A percentile compares a stretch with the other conserved stretches of the same genome.
phyloP scores from a whole-genome alignment of 139 green algal genomes.

The Yamagishiella unicocca region DNA sequence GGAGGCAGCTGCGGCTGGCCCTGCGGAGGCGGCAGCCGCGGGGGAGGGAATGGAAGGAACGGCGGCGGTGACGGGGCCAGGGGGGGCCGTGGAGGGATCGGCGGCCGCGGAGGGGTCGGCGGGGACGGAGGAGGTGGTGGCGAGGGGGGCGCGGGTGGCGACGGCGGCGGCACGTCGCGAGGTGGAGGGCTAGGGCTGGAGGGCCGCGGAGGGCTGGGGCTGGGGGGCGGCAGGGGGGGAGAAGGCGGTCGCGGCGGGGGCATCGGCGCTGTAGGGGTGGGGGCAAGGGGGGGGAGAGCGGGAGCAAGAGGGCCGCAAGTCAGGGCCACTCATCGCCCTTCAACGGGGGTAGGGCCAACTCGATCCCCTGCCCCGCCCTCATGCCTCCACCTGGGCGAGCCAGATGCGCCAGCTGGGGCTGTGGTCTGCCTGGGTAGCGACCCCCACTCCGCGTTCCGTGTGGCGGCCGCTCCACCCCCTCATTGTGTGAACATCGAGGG shows the following conservation, averaged over 20 bases:
- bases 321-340: not conserved
- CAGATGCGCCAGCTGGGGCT: too few species aligned
- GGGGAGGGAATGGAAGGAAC: not conserved
- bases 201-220: not conserved
- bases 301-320: not conserved
- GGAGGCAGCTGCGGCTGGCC: not conserved
- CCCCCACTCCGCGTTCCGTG: too few species aligned
- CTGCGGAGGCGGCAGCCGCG: not conserved
- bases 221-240: not conserved
- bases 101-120: too few species aligned
- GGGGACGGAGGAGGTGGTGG: not conserved
- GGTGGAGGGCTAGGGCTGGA: too few species aligned
- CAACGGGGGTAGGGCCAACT: too few species aligned
- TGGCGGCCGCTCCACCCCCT: too few species aligned
- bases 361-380: too few species aligned
- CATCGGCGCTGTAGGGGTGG: not conserved
- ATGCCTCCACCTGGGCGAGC: too few species aligned
- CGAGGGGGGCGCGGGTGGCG: not conserved
- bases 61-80: not conserved
- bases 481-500: too few species aligned
- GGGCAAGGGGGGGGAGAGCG: not conserved
- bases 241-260: not conserved
- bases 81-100: not conserved
- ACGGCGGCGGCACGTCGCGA: too few species aligned
- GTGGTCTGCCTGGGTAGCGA: too few species aligned